Evolutionary conservation across 192 early-diverging fungal genomes (phyloP), one percentile per base, ranked within the genome.

Genomic region (Entomortierella lignicola): DNA sequence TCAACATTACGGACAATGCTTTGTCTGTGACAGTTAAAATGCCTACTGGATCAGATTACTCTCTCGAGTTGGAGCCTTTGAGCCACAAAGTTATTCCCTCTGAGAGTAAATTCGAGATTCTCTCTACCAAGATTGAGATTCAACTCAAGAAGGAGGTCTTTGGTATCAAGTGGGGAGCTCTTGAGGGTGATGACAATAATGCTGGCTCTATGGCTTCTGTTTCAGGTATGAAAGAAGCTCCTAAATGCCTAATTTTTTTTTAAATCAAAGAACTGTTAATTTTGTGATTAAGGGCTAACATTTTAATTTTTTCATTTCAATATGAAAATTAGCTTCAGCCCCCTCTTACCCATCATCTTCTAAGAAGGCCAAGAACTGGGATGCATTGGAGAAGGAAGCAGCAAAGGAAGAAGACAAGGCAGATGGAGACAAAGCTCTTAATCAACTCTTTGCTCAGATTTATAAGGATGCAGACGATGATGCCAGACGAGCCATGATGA

Each of bases 81-180:
- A 83, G 89, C 53, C 92, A 95, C 62, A 80, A 80, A 11, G 92
- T 99, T 52, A 84, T 89, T 50, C 94, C 96, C 3, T 56, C 66
- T 1, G 88, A 91, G 68, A 91, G 87, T 63, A 79, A 87, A 52
- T 97, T 73, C 66, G 90, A 92, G 63, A 82, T 98, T 4, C 81
- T 99, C 21, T 91, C 91, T 25, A 99, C 97, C 44, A 99, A 99
- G 86, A 90, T 99, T 64, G 97, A 98, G 85, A 89, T 99, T 42
- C 87, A 84, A 54, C 63, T 98, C 68, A 94, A 93, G 79, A 99
- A 99, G 81, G 81, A 83, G 18, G 31, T 52, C 2, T 44, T 72
- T n/a, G 98, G 95, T 4, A 72, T 93, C 60, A 91, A 93, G 72
- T 99, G 98, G 98, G 89, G 87, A 27, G 83, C 89, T 37, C 82